These are phyloP conservation scores for Ananas comosus DNA, from an alignment of 176 grass and related monocot genomes.

Conservation along the genomic window DNA sequence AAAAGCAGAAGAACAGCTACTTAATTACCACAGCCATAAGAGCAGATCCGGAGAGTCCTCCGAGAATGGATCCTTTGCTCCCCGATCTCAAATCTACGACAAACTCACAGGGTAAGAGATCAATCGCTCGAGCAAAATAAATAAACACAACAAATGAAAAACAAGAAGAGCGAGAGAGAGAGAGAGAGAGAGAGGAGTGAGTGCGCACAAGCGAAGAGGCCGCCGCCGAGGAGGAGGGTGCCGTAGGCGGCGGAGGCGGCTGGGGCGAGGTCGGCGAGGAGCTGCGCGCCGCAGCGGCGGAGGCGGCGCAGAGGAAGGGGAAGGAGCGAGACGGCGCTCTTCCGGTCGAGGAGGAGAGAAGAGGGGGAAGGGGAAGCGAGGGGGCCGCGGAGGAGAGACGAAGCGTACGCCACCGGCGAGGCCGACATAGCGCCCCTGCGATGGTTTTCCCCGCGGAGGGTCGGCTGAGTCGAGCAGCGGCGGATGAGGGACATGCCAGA, in stretches of 20 bases:
- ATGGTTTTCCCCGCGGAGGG: too few species aligned
- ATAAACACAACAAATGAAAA: background rate
- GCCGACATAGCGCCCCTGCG: background rate
- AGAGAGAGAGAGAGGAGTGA: background rate
- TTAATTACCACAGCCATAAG: slow-evolving; percentile 72
- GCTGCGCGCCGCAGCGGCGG: slow-evolving; percentile 29
- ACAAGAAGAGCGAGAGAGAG: background rate
- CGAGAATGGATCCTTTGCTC: slow-evolving; percentile 74
- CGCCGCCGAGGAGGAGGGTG: slow-evolving; percentile 61
- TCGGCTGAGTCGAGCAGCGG: too few species aligned
- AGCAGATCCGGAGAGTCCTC: slow-evolving; percentile 68
- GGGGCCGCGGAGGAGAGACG: slow-evolving; percentile 2
- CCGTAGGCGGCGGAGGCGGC: slow-evolving; percentile 45
- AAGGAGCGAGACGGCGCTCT: slow-evolving; percentile 7
- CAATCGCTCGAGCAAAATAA: background rate
- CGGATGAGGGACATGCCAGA: too few species aligned
- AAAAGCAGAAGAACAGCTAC: slow-evolving; percentile 5
- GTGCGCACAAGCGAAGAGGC: slow-evolving; percentile 58
- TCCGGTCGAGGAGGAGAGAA: background rate
- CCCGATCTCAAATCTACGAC: slow-evolving; percentile 66
- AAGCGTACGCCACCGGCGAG: slow-evolving; percentile 5
- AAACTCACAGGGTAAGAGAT: background rate
- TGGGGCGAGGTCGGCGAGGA: slow-evolving; percentile 45
- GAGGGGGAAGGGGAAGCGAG: background rate
- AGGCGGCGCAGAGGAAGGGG: background rate